Evolutionary conservation across 164 flowering plant genomes (phyloP).

Genomic region (Magnolia sinica): DNA sequence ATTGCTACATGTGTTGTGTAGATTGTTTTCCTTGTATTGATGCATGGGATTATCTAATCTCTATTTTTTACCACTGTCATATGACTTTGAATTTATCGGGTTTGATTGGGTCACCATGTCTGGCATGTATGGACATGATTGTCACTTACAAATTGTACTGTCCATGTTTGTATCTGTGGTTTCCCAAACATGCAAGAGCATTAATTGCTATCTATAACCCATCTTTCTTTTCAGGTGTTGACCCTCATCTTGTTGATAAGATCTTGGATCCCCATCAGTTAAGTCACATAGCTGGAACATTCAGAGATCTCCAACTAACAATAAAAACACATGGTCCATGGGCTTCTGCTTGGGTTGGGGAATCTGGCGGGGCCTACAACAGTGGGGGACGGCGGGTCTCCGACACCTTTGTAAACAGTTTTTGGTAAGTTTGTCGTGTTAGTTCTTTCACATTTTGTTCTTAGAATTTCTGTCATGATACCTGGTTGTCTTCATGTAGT

Average conservation of each 20-base stretch:
- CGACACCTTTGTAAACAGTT: conserved; percentile 72
- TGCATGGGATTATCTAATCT: not conserved
- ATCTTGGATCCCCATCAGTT: conserved; percentile 56
- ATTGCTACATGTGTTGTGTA: not conserved
- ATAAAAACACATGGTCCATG: conserved; percentile 55
- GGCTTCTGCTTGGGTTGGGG: conserved; percentile 97
- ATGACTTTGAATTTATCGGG: not conserved
- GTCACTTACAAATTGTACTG: not conserved
- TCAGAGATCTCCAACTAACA: conserved; percentile 32
- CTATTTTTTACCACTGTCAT: not conserved
- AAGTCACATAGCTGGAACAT: conserved; percentile 34
- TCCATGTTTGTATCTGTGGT: not conserved
- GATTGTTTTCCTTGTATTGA: not conserved
- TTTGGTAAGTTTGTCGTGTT: conserved; percentile 43
- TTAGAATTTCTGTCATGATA: not conserved
- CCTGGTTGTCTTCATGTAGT: not conserved
- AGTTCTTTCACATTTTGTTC: not conserved
- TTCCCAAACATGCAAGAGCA: not conserved
- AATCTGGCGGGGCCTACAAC: conserved; percentile 94
- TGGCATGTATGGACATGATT: not conserved
- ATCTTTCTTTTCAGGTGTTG: conserved; percentile 48
- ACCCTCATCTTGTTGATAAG: conserved; percentile 51
- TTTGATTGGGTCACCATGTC: not conserved
- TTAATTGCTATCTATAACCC: not conserved
- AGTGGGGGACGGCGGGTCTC: conserved; percentile 76